A percentile compares a stretch with the other conserved stretches of the same genome.
Evolutionary conservation across 2,329 filamentous ascomycete species (phyloP).

Genomic region (Trichophyton equinum): DNA sequence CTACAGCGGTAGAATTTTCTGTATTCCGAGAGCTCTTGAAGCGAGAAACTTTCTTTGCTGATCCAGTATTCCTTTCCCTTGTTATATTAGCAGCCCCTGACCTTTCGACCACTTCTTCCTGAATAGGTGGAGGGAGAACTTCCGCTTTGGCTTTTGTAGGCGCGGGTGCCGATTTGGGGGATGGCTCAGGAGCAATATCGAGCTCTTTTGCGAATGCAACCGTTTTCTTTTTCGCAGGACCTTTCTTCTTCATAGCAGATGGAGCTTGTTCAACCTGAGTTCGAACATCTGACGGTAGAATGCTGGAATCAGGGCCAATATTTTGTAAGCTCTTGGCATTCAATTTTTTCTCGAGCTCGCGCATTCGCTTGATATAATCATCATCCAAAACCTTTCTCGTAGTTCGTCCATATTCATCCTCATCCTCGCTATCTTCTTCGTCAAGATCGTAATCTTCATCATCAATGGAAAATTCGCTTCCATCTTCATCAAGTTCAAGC

Average conservation of each 20-base stretch:
- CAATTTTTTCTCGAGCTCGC: conserved; percentile 66
- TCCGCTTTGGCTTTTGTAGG: conserved; percentile 14
- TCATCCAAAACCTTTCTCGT: conserved; percentile 55
- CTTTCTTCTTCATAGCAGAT: conserved; percentile 13
- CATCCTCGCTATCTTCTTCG: conserved; percentile 48
- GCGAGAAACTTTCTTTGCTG: conserved; percentile 31
- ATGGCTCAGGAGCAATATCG: conserved; percentile 49
- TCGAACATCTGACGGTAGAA: conserved; percentile 24
- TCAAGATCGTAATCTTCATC: conserved; percentile 44
- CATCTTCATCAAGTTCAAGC: conserved; percentile 63
- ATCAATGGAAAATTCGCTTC: conserved; percentile 39
- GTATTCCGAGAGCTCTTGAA: conserved; percentile 30
- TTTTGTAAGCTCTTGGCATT: conserved; percentile 46
- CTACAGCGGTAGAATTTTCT: conserved; percentile 7
- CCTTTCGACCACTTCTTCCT: conserved; percentile 36
- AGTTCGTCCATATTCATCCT: conserved; percentile 65
- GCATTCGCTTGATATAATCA: conserved; percentile 70
- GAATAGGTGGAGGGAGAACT: conserved; percentile 22
- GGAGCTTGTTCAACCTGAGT: conserved; percentile 19
- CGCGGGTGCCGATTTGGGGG: conserved; percentile 19
- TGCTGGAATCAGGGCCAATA: conserved; percentile 38
- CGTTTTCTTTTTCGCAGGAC: conserved; percentile 46
- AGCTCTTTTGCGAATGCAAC: conserved; percentile 69
- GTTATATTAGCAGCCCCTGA: conserved; percentile 9
- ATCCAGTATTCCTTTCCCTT: conserved; percentile 14